Conservation (phyloP, 106 monocot species). For the Dioscorea zingiberensis region DNA sequence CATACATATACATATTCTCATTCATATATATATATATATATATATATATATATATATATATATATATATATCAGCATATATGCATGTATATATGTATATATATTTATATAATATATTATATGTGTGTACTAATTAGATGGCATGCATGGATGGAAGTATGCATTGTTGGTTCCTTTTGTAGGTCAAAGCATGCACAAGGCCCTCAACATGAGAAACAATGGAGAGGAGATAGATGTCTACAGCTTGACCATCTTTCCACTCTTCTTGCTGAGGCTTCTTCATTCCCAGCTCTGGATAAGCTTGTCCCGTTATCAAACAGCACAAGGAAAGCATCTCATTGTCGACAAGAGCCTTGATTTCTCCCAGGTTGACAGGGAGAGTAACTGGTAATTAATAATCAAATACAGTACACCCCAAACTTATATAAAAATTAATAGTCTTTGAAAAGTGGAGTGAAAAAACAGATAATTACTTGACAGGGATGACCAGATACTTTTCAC, state of each 20-base stretch:
- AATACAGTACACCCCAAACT: too few relatives aligned
- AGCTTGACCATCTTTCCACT: conserved; percentile 19
- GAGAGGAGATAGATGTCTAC: conserved; percentile 4
- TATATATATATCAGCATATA: background rate
- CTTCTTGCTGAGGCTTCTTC: conserved; percentile 18
- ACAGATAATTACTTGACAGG: conserved; percentile 47
- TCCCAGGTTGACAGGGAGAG: conserved; percentile 71
- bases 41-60: background rate
- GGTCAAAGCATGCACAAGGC: background rate
- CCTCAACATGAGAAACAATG: background rate
- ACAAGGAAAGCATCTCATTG: conserved; percentile 46
- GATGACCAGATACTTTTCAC: conserved; percentile 76
- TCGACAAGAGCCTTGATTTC: conserved; percentile 54
- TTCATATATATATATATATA: background rate
- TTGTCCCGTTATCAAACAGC: conserved; percentile 49
- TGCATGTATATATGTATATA: too few relatives aligned
- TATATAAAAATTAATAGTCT: too few relatives aligned
- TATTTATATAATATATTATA: too few relatives aligned
- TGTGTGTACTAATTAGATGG: background rate
- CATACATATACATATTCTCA: background rate
- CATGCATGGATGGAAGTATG: conserved; percentile 13
- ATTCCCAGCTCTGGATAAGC: conserved; percentile 63
- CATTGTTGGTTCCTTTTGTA: conserved; percentile 21
- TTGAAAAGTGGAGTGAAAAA: too few relatives aligned
- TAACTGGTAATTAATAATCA: conserved; percentile 33